phyloP scores from a whole-genome alignment of 1,139 yeast species.

The Sugiyamaella pinicola region DNA sequence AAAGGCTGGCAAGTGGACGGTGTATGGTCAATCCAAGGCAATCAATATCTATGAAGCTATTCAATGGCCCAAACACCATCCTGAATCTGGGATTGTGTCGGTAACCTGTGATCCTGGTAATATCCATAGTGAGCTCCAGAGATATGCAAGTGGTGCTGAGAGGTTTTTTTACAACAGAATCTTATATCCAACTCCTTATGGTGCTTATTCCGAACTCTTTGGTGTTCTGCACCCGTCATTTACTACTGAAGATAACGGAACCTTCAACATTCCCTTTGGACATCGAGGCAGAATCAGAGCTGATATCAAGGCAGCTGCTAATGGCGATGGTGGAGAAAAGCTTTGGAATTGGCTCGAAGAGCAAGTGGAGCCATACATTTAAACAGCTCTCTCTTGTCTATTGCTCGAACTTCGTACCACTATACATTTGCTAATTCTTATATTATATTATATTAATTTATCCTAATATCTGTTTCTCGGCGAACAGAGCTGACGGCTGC shows the following conservation, averaged over 20 bases:
- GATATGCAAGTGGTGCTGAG: conserved; percentile 33
- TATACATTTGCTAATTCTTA: background rate
- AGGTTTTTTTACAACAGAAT: conserved; percentile 24
- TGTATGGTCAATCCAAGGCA: conserved; percentile 54
- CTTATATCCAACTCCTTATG: conserved; percentile 42
- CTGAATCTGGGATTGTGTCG: conserved; percentile 25
- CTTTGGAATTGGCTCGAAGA: conserved; percentile 40
- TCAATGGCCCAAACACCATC: conserved; percentile 45
- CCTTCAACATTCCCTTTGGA: conserved; percentile 46
- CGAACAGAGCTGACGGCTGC: too few species aligned
- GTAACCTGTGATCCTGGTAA: conserved; percentile 52
- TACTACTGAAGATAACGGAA: conserved; percentile 35
- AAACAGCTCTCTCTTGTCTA: background rate
- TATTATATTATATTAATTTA: background rate
- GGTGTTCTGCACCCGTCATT: conserved; percentile 50
- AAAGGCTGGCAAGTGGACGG: conserved; percentile 1
- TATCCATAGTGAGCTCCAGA: conserved; percentile 47
- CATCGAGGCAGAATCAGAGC: conserved; percentile 36
- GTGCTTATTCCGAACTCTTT: conserved; percentile 49
- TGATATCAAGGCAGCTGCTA: conserved; percentile 39
- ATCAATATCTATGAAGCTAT: conserved; percentile 48
- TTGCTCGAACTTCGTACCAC: background rate
- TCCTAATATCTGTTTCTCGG: background rate
- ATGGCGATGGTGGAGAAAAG: conserved; percentile 38
- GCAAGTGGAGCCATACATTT: conserved; percentile 25